Conservation (phyloP, 148 eudicot genomes). For the Simmondsia chinensis region DNA sequence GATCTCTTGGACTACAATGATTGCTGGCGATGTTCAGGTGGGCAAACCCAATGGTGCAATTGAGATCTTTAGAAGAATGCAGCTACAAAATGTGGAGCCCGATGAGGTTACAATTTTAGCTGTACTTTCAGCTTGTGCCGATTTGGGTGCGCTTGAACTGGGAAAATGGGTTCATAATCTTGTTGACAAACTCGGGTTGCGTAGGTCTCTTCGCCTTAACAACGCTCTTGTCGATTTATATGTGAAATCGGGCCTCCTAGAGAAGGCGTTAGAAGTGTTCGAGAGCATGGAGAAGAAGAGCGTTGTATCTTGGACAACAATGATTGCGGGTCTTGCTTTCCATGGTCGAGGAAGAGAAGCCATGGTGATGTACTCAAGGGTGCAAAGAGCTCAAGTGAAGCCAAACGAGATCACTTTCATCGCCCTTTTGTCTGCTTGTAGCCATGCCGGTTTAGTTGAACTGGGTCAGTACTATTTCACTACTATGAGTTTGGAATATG, state of each 20-base stretch:
- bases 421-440: constrained; percentile 47
- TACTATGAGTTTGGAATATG: constrained; percentile 30
- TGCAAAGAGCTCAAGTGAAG: constrained; percentile 27
- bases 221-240: constrained; percentile 75
- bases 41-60: constrained; percentile 34
- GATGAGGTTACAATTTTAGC: constrained; percentile 48
- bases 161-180: constrained; percentile 57
- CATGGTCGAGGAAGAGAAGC: constrained; percentile 52
- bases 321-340: constrained; percentile 54
- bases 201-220: constrained; percentile 47
- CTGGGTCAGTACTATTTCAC: constrained; percentile 36
- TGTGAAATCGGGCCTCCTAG: constrained; percentile 46
- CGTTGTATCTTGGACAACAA: no score
- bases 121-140: constrained; percentile 50
- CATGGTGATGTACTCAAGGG: constrained; percentile 29
- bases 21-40: constrained; percentile 37
- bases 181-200: constrained; percentile 37
- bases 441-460: constrained; percentile 45
- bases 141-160: constrained; percentile 42
- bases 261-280: constrained; percentile 27
- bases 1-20: constrained; percentile 56
- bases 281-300: constrained; percentile 57
- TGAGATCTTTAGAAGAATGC: constrained; percentile 45
- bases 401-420: constrained; percentile 55
- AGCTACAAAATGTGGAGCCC: constrained; percentile 20